Evolutionary conservation across 176 grass and related monocot genomes (phyloP), one percentile per base, ranked within the genome.

Genomic region (Avena atlantica): DNA sequence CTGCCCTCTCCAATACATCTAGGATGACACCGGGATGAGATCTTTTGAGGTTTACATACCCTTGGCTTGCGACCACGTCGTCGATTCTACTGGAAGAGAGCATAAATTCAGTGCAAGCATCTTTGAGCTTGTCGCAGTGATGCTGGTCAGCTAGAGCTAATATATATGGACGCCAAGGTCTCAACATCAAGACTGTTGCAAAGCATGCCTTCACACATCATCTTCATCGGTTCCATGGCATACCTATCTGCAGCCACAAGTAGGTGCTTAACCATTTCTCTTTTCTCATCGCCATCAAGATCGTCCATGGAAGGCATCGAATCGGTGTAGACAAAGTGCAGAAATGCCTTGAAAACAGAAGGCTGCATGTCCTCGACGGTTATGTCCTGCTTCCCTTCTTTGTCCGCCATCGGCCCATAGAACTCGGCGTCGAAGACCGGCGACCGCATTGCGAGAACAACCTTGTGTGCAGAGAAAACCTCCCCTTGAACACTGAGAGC

Each of bases 11-110:
- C 25, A 63, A 63, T 24, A 63, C 60, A 63, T 63, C 60, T 4
- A 25, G 9, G 23, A 13, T 63, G 9, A 25, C 10, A 63, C 60
- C n/a, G 24, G n/a, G 21, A 25, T 25, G 1, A 63, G 60, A 63
- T 63, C 60, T 63, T 63, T 63, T 63, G 60, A 63, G 60, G 60
- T 63, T 63, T 25, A 63, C 23, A 63, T 63, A 63, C 21, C 60
- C 60, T 63, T 63, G 60, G 21, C 60, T 25, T 25, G 60, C 60
- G n/a, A 63, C 23, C 21, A 63, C 21, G 9, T 63, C 21, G 24
- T 63, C 60, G 0, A 63, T 63, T 63, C 60, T 24, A 25, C 21
- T 12, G 21, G 60, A 25, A 25, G 21, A 25, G 59, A 63, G 60
- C 60, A 63, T 25, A 63, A 63, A 25, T 25, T 63, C 60, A 63